Base-by-base conservation (phyloP, 495 filamentous ascomycete genomes). In the Hypoxylon perforatum region DNA sequence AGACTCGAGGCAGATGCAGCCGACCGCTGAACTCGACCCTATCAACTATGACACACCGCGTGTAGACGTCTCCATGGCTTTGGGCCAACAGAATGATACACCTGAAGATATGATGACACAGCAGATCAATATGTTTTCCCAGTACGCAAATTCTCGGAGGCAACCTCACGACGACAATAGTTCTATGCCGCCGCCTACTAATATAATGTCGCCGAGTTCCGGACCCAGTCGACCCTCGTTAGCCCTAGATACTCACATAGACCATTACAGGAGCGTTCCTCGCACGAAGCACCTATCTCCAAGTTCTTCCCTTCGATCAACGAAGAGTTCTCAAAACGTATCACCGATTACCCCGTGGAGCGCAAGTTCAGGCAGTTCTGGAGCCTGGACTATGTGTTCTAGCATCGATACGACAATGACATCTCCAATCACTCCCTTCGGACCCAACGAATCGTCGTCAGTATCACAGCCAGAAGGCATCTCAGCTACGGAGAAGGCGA, bases 1-100 rank as follows among this genome's bases (percentile, higher is more conserved):
- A 60, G 80, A 82, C 63, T 82, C 81, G n/a, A 73, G 52, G 28
- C 60, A 71, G n/a, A 61, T 68, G 63, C 49, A 33, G 17, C 68
- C 67, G 21, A 56, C 67, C 50, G 68, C 59, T 51, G 61, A 74
- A 46, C 72, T 74, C 39, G 72, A 67, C 21, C 51, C 69, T 28
- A 35, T 68, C 21, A 72, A 63, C 53, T 69, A 72, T 50, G 41
- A 70, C 35, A 42, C 53, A 15, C 72, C 36, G 22, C 22, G 21
- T 6, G 50, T 49, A 53, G 42, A 50, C 47, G 61, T 56, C 10
- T 30, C 54, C 19, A 44, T 39, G 49, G 17, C 55, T 33, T 53
- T 30, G 39, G 58, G 45, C 38, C 57, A 36, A 46, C 57, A 18
- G 15, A 25, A 61, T 38, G 22, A 33, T 17, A 41, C 42, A 38